A percentile compares a stretch with the other conserved stretches of the same genome.
Evolutionary conservation across 2,329 filamentous ascomycete genomes (phyloP).

Genomic region (Fusarium phyllophilum): DNA sequence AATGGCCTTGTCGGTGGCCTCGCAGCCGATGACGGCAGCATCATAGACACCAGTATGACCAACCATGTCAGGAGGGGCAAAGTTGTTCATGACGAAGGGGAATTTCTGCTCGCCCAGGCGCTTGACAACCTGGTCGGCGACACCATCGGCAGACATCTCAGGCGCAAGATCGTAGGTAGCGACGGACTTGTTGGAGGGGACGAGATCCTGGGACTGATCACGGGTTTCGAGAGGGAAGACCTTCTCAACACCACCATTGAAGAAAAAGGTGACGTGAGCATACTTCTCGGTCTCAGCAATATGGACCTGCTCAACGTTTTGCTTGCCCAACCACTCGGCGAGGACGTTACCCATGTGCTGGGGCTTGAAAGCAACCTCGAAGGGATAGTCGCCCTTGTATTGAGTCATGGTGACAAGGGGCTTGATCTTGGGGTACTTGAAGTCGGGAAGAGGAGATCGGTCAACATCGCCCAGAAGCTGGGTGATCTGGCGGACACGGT

Average conservation of each 20-base stretch:
- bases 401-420: slow-evolving; percentile 94
- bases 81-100: slow-evolving; percentile 99
- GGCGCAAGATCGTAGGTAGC: slow-evolving; percentile 95
- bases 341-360: slow-evolving; percentile 99
- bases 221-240: slow-evolving; percentile 91
- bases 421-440: slow-evolving; percentile 91
- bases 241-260: slow-evolving; percentile 98
- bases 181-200: slow-evolving; percentile 89
- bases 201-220: slow-evolving; percentile 80
- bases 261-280: slow-evolving; percentile 99
- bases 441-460: slow-evolving; percentile 88
- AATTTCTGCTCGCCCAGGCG: slow-evolving; percentile 85
- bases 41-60: slow-evolving; percentile 98
- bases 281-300: slow-evolving; percentile 99
- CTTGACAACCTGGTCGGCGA: slow-evolving; percentile 90
- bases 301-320: slow-evolving; percentile 91
- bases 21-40: slow-evolving; percentile 85
- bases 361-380: slow-evolving; percentile 90
- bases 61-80: slow-evolving; percentile 99
- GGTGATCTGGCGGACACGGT: slow-evolving; percentile 95
- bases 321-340: slow-evolving; percentile 93
- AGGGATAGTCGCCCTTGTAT: slow-evolving; percentile 96
- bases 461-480: slow-evolving; percentile 94
- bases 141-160: slow-evolving; percentile 92
- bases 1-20: slow-evolving; percentile 93